Base-by-base conservation (phyloP, 169 alveolate species). In the Plasmodium relictum region DNA sequence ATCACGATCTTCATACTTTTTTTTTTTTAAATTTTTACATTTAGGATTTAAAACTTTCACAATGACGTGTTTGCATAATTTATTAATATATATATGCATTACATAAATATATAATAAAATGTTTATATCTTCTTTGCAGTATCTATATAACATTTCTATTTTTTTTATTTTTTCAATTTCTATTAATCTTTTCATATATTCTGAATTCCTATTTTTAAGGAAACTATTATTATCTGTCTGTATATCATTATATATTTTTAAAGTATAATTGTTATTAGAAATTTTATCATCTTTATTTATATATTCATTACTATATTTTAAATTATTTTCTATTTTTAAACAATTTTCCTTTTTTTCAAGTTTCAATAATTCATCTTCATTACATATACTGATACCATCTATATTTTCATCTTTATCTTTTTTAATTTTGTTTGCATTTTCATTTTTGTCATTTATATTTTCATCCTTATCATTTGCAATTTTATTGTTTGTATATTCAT, bases 151-250 rank as follows among this genome's bases (percentile, higher is more conserved):
- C 37, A 2, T 6, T 59, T 74, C 88, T 39, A 74, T 63, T 62
- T 74, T 74, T 39, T 74, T 74, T 20, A 44, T 74, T 62, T 74
- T 74, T 74, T 74, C 88, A 41, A 61, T 65, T 16, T 74, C 88
- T 61, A 61, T 45, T 22, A 24, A 42, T 12, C 39, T 22, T 6
- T 56, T 56, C n/a, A 58, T 73, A n/a, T 73, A 56, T 45, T 73
- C 71, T 6, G 42, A 18, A 18, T 22, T 4, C 8, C 18, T 22
- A 0, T 72, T 72, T n/a, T 72, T 52, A 31, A 16, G 14, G 12
- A 5, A 18, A 39, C 50, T 52, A 37, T 72, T 72, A 39, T 12
- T 26, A 59, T 6, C 0, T 8, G 9, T 42, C 9, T 72, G 68
- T 31, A 16, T 72, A 10, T 14, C 39, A 22, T 59, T 14, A 70